These are phyloP conservation scores for Phascolomyces articulosus DNA, from an alignment of 371 early-diverging fungal genomes.

Conservation along the genomic window DNA sequence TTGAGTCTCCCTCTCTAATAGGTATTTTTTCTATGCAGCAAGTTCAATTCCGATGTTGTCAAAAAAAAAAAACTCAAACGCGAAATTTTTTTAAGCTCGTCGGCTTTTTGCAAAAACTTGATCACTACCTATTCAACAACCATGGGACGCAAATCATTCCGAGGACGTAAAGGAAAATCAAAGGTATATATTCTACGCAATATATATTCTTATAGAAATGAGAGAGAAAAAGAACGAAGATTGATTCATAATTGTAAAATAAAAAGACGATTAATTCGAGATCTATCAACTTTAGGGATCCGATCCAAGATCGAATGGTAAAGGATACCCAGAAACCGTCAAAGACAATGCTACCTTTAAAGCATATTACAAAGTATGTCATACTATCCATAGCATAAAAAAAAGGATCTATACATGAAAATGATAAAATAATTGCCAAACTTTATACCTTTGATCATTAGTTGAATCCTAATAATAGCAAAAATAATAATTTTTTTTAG, in stretches of 20 bases:
- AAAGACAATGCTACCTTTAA: slow-evolving; percentile 72
- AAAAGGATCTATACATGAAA: background rate
- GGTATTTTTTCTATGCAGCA: too few species aligned
- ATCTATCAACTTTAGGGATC: background rate
- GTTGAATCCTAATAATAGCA: too few species aligned
- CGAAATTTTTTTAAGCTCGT: too few species aligned
- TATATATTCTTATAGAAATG: background rate
- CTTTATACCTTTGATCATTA: too few species aligned
- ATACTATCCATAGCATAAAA: background rate
- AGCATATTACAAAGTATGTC: slow-evolving; percentile 75
- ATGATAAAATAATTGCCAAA: background rate
- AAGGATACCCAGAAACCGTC: slow-evolving; percentile 21
- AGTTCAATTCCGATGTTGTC: too few species aligned
- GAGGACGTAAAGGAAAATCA: background rate
- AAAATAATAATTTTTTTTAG: slow-evolving; percentile 25
- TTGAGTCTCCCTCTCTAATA: too few species aligned
- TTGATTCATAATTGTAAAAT: background rate
- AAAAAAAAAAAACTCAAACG: too few species aligned
- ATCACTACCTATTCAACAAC: background rate
- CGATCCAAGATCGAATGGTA: background rate
- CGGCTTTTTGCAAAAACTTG: too few species aligned
- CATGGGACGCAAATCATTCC: slow-evolving; percentile 10
- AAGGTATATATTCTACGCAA: background rate
- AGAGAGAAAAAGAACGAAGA: background rate
- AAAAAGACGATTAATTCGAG: background rate